Evolutionary conservation across 306 rosid genomes (phyloP).

Genomic region (Sphenostylis stenocarpa): DNA sequence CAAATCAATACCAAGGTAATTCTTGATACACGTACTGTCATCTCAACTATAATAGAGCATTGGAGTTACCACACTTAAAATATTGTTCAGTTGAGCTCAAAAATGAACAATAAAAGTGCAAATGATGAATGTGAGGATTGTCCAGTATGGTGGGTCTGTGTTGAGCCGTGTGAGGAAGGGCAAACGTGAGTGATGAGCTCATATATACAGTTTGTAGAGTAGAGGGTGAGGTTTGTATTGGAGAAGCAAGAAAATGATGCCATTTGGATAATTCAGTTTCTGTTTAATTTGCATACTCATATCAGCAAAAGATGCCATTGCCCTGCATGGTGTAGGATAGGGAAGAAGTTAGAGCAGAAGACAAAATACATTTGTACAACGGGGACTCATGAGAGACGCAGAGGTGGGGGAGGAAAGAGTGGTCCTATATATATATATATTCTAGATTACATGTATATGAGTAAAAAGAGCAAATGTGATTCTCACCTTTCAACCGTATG

Average conservation of each 20-base stretch:
- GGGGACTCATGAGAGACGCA: conserved; percentile 24
- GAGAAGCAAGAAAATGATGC: neutral
- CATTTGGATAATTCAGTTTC: neutral
- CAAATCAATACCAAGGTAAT: too few relatives aligned
- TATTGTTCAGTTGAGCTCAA: neutral
- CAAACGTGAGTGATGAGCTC: conserved; percentile 19
- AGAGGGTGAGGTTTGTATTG: neutral
- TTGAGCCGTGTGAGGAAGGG: neutral
- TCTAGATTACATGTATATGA: neutral
- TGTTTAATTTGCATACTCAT: neutral
- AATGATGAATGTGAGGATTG: neutral
- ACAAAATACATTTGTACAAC: conserved; percentile 30
- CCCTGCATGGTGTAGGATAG: neutral
- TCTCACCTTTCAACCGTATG: neutral
- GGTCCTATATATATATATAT: neutral
- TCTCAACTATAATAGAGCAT: too few relatives aligned
- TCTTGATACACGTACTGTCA: too few relatives aligned
- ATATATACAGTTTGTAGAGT: neutral
- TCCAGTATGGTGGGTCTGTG: neutral
- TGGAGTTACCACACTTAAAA: neutral
- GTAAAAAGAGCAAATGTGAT: neutral
- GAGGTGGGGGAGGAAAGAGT: neutral
- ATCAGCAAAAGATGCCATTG: neutral
- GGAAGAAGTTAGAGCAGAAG: neutral
- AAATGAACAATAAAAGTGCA: neutral